A percentile compares a stretch with the other conserved stretches of the same genome.
These are phyloP conservation scores for Arthrobotrys megalospora DNA, from an alignment of 2,329 filamentous ascomycete genomes.

Conservation along the genomic window DNA sequence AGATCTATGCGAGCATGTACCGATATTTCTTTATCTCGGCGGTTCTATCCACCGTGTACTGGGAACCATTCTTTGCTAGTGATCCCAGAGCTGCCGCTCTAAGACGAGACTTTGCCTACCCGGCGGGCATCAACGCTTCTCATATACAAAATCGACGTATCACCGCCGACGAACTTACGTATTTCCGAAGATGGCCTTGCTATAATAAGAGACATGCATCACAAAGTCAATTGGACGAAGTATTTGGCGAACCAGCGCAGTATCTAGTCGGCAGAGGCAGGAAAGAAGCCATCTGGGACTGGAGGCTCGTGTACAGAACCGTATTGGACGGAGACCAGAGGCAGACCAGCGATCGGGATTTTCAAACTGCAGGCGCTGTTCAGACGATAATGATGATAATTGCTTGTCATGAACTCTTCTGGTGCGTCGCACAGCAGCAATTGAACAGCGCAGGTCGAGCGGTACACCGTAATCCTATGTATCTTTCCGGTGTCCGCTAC, in stretches of 20 bases:
- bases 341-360: background rate
- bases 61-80: conserved; percentile 42
- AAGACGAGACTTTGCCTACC: conserved; percentile 7
- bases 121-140: background rate
- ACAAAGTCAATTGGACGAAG: background rate
- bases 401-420: conserved; percentile 49
- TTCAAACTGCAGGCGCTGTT: conserved; percentile 3
- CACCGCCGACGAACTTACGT: conserved; percentile 7
- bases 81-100: conserved; percentile 5
- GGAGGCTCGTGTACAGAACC: too few species aligned
- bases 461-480: background rate
- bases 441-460: conserved; percentile 6
- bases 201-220: conserved; percentile 40
- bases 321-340: too few species aligned
- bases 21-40: conserved; percentile 44
- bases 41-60: conserved; percentile 33
- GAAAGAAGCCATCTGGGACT: background rate
- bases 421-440: conserved; percentile 32
- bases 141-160: background rate
- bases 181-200: conserved; percentile 42
- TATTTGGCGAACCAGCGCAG: conserved; percentile 35
- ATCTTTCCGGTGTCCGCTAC: conserved; percentile 6
- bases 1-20: conserved; percentile 48
- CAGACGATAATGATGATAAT: conserved; percentile 43
- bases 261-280: conserved; percentile 32